Evolutionary conservation across 257 asterid genomes (phyloP).

Genomic region (Solanum tarijense): DNA sequence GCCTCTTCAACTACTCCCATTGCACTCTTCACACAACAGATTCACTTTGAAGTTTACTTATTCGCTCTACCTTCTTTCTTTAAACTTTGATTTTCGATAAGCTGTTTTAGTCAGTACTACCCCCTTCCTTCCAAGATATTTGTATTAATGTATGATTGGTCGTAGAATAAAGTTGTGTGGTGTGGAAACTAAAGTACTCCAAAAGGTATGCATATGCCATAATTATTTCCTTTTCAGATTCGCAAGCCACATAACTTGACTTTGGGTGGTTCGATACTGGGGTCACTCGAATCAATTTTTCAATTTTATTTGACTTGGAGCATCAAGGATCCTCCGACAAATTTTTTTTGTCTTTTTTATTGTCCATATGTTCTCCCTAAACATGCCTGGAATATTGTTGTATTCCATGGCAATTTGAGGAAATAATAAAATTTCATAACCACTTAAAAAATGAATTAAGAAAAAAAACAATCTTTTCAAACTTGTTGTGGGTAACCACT

Average conservation of each 20-base stretch:
- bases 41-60: not conserved
- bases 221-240: not conserved
- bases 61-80: not conserved
- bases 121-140: not conserved
- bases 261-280: not conserved
- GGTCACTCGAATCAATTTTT: not conserved
- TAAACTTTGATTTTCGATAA: not conserved
- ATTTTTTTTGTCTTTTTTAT: not conserved
- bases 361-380: no score
- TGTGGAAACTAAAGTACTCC: not conserved
- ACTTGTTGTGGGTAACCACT: not conserved
- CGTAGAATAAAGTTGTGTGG: not conserved
- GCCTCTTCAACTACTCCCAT: constrained; percentile 9
- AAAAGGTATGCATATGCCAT: not conserved
- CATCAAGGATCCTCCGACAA: not conserved
- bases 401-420: not conserved
- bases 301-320: not conserved
- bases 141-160: not conserved
- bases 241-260: not conserved
- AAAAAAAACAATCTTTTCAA: not conserved
- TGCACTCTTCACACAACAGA: no score
- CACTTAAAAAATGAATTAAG: not conserved
- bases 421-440: no score
- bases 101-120: not conserved
- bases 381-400: not conserved